A percentile compares a stretch with the other conserved stretches of the same genome.
phyloP scores from a whole-genome alignment of 257 asterid genomes.

The Salvia rosmarinus region DNA sequence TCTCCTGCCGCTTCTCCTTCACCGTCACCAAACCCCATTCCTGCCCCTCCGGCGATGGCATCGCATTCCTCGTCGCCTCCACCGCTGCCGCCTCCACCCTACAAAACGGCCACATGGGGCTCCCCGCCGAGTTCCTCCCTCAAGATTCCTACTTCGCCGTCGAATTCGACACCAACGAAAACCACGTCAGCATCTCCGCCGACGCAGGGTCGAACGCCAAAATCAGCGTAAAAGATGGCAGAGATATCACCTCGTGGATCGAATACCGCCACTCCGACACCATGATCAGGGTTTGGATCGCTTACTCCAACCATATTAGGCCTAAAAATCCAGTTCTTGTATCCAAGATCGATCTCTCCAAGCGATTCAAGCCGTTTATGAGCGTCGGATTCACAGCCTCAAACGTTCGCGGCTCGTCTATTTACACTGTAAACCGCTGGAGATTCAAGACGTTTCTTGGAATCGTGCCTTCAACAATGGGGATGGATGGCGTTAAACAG shows the following conservation, averaged over 20 bases:
- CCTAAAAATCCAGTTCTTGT: constrained; percentile 61
- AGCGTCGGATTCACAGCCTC: constrained; percentile 76
- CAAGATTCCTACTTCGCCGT: constrained; percentile 62
- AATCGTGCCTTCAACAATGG: constrained; percentile 32
- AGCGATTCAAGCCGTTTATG: constrained; percentile 66
- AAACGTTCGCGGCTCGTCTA: constrained; percentile 62
- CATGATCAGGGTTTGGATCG: constrained; percentile 60
- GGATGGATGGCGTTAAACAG: constrained; percentile 44
- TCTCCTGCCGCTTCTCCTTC: constrained; percentile 70
- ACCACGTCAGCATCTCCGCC: constrained; percentile 61
- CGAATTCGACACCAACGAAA: constrained; percentile 63
- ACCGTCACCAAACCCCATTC: constrained; percentile 41
- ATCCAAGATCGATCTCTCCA: constrained; percentile 47
- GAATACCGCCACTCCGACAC: constrained; percentile 59
- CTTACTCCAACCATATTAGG: constrained; percentile 42
- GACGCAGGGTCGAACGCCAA: constrained; percentile 45
- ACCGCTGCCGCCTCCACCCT: constrained; percentile 42
- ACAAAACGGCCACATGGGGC: constrained; percentile 65
- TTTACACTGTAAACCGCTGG: constrained; percentile 53
- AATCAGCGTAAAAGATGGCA: constrained; percentile 57
- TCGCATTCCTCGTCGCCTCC: constrained; percentile 63
- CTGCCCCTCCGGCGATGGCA: constrained; percentile 78
- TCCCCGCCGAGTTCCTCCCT: constrained; percentile 35
- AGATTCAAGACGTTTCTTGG: constrained; percentile 59
- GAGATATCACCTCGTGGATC: constrained; percentile 60